Conservation (phyloP, 2,329 filamentous ascomycete genomes). For the Aureobasidium vineae region DNA sequence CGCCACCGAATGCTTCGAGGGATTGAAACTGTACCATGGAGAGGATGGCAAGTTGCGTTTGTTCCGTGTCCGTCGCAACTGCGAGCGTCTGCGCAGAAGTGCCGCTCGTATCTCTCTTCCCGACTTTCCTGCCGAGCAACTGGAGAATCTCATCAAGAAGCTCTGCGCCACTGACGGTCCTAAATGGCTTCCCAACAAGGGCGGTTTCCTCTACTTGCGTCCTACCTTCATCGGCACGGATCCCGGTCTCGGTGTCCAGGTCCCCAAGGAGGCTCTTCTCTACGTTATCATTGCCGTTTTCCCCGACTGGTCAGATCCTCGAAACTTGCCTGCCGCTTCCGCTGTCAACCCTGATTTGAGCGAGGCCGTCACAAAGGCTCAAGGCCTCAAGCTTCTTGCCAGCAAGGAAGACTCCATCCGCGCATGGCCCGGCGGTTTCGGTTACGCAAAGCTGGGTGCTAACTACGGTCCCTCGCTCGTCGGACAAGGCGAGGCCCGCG, state of each 20-base stretch:
- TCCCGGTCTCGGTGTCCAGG: conserved; percentile 74
- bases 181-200: conserved; percentile 75
- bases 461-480: conserved; percentile 87
- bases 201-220: conserved; percentile 71
- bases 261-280: conserved; percentile 79
- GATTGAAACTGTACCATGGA: conserved; percentile 70
- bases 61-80: conserved; percentile 75
- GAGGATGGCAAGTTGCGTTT: conserved; percentile 69
- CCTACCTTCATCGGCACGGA: conserved; percentile 78
- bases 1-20: conserved; percentile 89
- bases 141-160: conserved; percentile 70
- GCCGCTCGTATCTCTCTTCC: conserved; percentile 69
- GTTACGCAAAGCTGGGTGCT: conserved; percentile 86
- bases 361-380: conserved; percentile 17
- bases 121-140: conserved; percentile 65
- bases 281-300: conserved; percentile 67
- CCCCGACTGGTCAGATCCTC: conserved; percentile 43
- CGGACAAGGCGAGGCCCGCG: conserved; percentile 71
- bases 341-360: conserved; percentile 23
- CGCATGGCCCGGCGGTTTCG: conserved; percentile 91
- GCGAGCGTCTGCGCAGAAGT: conserved; percentile 59
- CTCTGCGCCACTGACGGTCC: conserved; percentile 70
- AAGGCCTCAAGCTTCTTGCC: conserved; percentile 67
- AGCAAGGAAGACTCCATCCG: conserved; percentile 78
- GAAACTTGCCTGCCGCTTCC: conserved; percentile 26